These are phyloP conservation scores for Daedalea quercina DNA, from an alignment of 768 basidiomycete genomes.

Conservation along the genomic window DNA sequence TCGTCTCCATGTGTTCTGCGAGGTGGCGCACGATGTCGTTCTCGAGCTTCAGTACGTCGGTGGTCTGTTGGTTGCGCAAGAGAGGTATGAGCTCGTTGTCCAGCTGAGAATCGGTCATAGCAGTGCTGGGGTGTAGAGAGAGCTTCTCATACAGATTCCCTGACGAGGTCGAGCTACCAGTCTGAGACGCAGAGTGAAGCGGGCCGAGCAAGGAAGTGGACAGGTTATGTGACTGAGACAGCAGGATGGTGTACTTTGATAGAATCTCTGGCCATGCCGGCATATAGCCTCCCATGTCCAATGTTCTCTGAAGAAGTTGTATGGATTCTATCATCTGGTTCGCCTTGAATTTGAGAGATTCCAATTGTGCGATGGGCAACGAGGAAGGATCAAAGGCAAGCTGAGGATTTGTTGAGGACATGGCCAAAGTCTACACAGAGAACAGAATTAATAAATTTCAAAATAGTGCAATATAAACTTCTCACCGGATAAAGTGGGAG, in stretches of 20 bases:
- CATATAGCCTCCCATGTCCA: constrained; percentile 61
- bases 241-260: constrained; percentile 78
- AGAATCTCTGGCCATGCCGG: constrained; percentile 83
- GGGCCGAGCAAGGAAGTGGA: constrained; percentile 49
- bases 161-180: constrained; percentile 13
- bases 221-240: constrained; percentile 78
- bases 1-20: constrained; percentile 49
- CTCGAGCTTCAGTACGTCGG: constrained; percentile 66
- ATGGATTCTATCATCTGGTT: constrained; percentile 79
- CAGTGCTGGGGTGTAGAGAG: constrained; percentile 44
- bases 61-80: constrained; percentile 74
- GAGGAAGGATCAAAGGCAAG: constrained; percentile 24
- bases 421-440: background rate
- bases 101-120: constrained; percentile 57
- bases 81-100: constrained; percentile 71
- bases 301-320: constrained; percentile 50
- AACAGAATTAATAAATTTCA: no score
- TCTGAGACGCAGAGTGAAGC: constrained; percentile 9
- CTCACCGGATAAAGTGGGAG: no score
- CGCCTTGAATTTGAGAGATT: constrained; percentile 71
- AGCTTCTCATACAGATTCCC: constrained; percentile 56
- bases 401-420: background rate
- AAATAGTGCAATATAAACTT: background rate
- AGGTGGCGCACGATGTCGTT: constrained; percentile 67
- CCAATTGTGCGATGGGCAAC: constrained; percentile 62